Percentiles rank a stretch among this genome's conserved stretches.
phyloP scores from a whole-genome alignment of 148 eudicot genomes.

The Chenopodium album region DNA sequence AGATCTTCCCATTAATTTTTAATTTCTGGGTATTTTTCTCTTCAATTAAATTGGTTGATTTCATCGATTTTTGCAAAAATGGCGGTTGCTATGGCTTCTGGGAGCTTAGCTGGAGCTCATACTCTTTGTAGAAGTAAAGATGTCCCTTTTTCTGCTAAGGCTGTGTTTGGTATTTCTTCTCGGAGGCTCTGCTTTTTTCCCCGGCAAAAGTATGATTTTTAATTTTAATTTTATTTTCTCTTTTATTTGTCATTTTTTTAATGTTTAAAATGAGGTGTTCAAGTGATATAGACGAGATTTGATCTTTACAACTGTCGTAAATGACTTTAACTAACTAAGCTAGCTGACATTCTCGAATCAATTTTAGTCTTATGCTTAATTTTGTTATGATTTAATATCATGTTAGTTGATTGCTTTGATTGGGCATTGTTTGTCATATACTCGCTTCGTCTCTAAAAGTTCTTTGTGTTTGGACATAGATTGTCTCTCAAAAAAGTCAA shows the following conservation, averaged over 20 bases:
- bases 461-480: too few relatives aligned
- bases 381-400: background rate
- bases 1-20: conserved; percentile 24
- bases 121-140: conserved; percentile 42
- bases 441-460: too few relatives aligned
- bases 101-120: conserved; percentile 35
- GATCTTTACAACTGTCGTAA: too few relatives aligned
- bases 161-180: conserved; percentile 45
- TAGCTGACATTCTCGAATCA: too few relatives aligned
- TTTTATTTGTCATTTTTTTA: background rate
- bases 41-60: background rate
- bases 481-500: too few relatives aligned
- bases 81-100: conserved; percentile 84
- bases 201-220: conserved; percentile 43
- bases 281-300: too few relatives aligned
- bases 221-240: background rate
- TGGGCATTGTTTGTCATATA: background rate
- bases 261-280: too few relatives aligned
- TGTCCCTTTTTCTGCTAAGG: conserved; percentile 31
- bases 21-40: background rate
- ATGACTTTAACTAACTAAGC: too few relatives aligned
- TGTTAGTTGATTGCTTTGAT: background rate
- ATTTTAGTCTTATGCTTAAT: background rate
- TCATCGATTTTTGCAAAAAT: conserved; percentile 17
- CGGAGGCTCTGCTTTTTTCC: conserved; percentile 37